A percentile compares a stretch with the other conserved stretches of the same genome.
These are phyloP conservation scores for Venustampulla echinocandica DNA, from an alignment of 495 filamentous ascomycete species.

Conservation along the genomic window DNA sequence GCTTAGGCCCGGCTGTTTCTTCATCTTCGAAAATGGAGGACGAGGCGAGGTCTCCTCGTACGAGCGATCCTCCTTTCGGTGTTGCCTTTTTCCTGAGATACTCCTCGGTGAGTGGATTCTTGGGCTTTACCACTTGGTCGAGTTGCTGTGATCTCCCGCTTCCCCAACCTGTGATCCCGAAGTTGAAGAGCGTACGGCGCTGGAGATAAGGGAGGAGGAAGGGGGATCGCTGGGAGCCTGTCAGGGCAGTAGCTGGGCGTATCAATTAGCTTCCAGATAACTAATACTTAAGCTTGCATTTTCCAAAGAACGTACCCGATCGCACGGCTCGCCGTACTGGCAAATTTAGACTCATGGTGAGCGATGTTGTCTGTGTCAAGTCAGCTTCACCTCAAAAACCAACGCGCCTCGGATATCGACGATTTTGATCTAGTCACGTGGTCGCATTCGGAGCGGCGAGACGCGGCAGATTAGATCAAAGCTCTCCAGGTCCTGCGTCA, in stretches of 20 bases:
- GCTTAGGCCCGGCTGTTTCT: slow-evolving; percentile 20
- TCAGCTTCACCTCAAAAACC: not conserved
- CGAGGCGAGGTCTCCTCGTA: slow-evolving; percentile 31
- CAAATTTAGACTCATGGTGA: slow-evolving; percentile 26
- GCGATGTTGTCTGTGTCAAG: slow-evolving; percentile 2
- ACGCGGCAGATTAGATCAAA: not conserved
- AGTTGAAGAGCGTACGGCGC: slow-evolving; percentile 16
- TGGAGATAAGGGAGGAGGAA: slow-evolving; percentile 19
- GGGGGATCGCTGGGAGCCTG: slow-evolving; percentile 36
- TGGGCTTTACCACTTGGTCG: not conserved
- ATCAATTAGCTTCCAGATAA: slow-evolving; percentile 27
- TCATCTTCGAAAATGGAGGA: slow-evolving; percentile 57
- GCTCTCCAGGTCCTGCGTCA: not conserved
- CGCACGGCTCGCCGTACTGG: slow-evolving; percentile 22
- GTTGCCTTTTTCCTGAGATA: slow-evolving; percentile 28
- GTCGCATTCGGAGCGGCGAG: not conserved
- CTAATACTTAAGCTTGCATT: slow-evolving; percentile 2
- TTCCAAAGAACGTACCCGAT: slow-evolving; percentile 19
- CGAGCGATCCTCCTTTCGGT: slow-evolving; percentile 13
- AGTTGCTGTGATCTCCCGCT: not conserved
- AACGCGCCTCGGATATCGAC: not conserved
- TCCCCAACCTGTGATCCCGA: slow-evolving; percentile 2
- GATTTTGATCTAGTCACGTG: slow-evolving; percentile 1
- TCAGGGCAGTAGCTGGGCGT: slow-evolving; percentile 38
- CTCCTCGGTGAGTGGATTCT: slow-evolving; percentile 22